Evolutionary conservation across 768 basidiomycete species (phyloP), one percentile per base, ranked within the genome.

Genomic region (Lentinus brumalis): DNA sequence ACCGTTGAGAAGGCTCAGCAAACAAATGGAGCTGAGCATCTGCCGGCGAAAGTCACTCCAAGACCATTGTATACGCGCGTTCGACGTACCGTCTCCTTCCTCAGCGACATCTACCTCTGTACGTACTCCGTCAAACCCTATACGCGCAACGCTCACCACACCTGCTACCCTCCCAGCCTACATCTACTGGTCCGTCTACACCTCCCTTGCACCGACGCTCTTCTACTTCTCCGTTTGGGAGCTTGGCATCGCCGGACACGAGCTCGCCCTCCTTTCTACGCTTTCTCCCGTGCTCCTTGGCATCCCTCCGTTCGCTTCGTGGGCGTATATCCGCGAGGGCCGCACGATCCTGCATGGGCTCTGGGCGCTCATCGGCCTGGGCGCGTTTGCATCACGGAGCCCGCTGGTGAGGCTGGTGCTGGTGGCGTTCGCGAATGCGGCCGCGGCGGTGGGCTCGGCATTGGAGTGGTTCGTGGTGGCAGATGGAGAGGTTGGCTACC

Each of bases 211-310:
- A 6, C 87, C 89, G 1, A 86, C 90, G 4, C 78, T 96, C 4
- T 96, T 96, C 77, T 96, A 95, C 75, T 96, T 93, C 76, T 94
- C 91, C 29, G 86, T 96, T 18, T 95, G 94, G 94, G 83, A 92
- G 69, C 86, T 95, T 16, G 92, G 89, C 30, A 80, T 96, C 32
- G 85, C 90, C 11, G 94, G 94, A 5, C 84, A 88, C 39, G 94
- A 96, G 70, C 78, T 92, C 15, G 83, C 92, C 0, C 75, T 93
- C 3, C 76, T 95, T 9, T 81, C 83, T 8, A 84, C 86, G 8
- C 81, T 96, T 30, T 86, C 93, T 0, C 91, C 92, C 0, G 63
- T 81, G 5, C 69, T 92, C 14, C 79, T 95, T 12, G 76, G 81
- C 0, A 71, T 82, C 44, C 66, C 77, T 1, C 70, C 78, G 1